Conservation (phyloP, 345 rosid genomes). For the Streptanthus diversifolius region DNA sequence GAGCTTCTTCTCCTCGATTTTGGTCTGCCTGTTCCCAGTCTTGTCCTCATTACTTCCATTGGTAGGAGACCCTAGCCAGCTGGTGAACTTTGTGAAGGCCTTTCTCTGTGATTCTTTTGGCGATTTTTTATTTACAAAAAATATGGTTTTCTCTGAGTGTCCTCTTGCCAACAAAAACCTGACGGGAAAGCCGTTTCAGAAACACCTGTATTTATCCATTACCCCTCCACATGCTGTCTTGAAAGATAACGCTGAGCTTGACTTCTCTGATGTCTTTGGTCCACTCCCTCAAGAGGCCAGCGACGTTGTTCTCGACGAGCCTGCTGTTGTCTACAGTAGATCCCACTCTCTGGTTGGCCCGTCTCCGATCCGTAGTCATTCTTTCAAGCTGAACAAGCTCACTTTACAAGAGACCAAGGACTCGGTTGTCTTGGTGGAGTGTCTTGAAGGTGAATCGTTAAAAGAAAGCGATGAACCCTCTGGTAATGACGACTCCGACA, state of each 20-base stretch:
- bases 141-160: slow-evolving; percentile 29
- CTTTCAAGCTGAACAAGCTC: slow-evolving; percentile 62
- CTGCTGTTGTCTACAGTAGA: slow-evolving; percentile 61
- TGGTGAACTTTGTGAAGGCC: not conserved
- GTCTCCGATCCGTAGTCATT: slow-evolving; percentile 55
- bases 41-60: not conserved
- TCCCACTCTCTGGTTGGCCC: slow-evolving; percentile 95
- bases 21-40: slow-evolving; percentile 44
- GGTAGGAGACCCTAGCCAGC: slow-evolving; percentile 26
- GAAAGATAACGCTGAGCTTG: slow-evolving; percentile 30
- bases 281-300: slow-evolving; percentile 26
- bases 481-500: slow-evolving; percentile 30
- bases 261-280: slow-evolving; percentile 39
- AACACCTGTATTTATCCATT: slow-evolving; percentile 12
- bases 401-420: slow-evolving; percentile 47
- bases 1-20: slow-evolving; percentile 62
- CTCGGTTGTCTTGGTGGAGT: slow-evolving; percentile 45
- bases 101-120: not conserved
- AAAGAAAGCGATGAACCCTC: slow-evolving; percentile 41
- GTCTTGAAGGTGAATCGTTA: slow-evolving; percentile 29
- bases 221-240: slow-evolving; percentile 19
- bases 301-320: slow-evolving; percentile 49
- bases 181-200: slow-evolving; percentile 18
- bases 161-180: not conserved
- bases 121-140: not conserved